phyloP scores from a whole-genome alignment of 2,329 filamentous ascomycete species.

The Fusarium brevicatenulatum region DNA sequence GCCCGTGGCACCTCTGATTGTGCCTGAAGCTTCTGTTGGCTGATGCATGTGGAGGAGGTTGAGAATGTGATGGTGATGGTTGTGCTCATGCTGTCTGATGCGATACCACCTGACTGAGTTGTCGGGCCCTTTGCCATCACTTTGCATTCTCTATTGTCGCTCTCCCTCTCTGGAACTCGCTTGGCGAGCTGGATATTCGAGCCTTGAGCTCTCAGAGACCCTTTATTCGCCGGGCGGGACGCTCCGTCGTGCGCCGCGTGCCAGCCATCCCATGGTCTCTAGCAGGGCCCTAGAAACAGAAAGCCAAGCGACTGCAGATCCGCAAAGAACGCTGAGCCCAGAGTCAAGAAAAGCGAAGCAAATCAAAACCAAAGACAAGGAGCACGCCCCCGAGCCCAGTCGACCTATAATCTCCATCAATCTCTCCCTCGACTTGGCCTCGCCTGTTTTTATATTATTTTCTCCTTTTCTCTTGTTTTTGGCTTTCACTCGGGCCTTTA shows the following conservation, averaged over 20 bases:
- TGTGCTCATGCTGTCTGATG: slow-evolving; percentile 35
- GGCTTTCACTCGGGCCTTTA: background rate
- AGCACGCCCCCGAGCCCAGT: slow-evolving; percentile 23
- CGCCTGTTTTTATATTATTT: slow-evolving; percentile 12
- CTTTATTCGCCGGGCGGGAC: slow-evolving; percentile 39
- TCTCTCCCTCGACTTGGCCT: slow-evolving; percentile 24
- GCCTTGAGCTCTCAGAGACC: slow-evolving; percentile 19
- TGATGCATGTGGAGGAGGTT: slow-evolving; percentile 16
- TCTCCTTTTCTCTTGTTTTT: background rate
- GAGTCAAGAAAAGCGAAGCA: slow-evolving; percentile 34
- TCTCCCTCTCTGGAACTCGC: slow-evolving; percentile 6
- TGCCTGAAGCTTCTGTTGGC: slow-evolving; percentile 20
- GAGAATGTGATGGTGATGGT: slow-evolving; percentile 36
- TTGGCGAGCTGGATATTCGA: slow-evolving; percentile 24
- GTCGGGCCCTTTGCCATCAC: slow-evolving; percentile 23
- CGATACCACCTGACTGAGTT: slow-evolving; percentile 35
- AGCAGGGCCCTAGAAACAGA: slow-evolving; percentile 22
- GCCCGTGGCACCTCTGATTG: slow-evolving; percentile 17
- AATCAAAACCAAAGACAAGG: slow-evolving; percentile 37
- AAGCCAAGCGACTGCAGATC: slow-evolving; percentile 38
- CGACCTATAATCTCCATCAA: slow-evolving; percentile 24
- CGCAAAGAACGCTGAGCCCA: slow-evolving; percentile 31
- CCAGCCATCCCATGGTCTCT: slow-evolving; percentile 36
- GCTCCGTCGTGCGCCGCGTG: slow-evolving; percentile 40
- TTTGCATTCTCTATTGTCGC: slow-evolving; percentile 17